These are phyloP conservation scores for Acidomyces sp. DNA, from an alignment of 495 filamentous ascomycete genomes.

Conservation along the genomic window DNA sequence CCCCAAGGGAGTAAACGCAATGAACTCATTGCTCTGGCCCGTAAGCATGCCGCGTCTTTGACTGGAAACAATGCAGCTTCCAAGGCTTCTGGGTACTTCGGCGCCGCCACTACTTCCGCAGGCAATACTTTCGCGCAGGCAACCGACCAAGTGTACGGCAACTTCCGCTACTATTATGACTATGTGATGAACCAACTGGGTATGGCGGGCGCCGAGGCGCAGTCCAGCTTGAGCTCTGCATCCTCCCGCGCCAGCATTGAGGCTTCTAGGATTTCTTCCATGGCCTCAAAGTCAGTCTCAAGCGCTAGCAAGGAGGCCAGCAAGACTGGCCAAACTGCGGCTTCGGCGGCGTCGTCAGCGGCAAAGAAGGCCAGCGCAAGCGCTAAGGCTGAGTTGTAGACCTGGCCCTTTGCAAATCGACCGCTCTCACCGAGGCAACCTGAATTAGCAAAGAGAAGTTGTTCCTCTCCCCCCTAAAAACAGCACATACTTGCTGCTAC, in stretches of 20 bases:
- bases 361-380: constrained; percentile 1
- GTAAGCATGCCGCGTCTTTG: constrained; percentile 71
- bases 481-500: too few species aligned
- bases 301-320: constrained; percentile 27
- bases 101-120: constrained; percentile 71
- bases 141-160: constrained; percentile 50
- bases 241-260: constrained; percentile 17
- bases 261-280: constrained; percentile 11
- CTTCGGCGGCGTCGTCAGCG: constrained; percentile 3
- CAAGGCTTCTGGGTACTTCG: constrained; percentile 51
- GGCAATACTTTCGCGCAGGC: constrained; percentile 66
- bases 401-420: too few species aligned
- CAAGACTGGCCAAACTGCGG: constrained; percentile 17
- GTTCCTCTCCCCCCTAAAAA: too few species aligned
- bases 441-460: too few species aligned
- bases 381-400: constrained; percentile 14
- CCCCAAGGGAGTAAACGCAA: constrained; percentile 85
- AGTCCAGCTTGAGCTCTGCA: constrained; percentile 22
- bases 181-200: constrained; percentile 67
- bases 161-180: constrained; percentile 44
- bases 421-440: too few species aligned
- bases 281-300: constrained; percentile 13
- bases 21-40: constrained; percentile 78
- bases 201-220: constrained; percentile 17
- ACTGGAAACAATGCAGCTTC: constrained; percentile 44